Evolutionary conservation across 2,329 filamentous ascomycete species (phyloP), one percentile per base, ranked within the genome.

Genomic region (Phaeosphaeriaceae sp.): DNA sequence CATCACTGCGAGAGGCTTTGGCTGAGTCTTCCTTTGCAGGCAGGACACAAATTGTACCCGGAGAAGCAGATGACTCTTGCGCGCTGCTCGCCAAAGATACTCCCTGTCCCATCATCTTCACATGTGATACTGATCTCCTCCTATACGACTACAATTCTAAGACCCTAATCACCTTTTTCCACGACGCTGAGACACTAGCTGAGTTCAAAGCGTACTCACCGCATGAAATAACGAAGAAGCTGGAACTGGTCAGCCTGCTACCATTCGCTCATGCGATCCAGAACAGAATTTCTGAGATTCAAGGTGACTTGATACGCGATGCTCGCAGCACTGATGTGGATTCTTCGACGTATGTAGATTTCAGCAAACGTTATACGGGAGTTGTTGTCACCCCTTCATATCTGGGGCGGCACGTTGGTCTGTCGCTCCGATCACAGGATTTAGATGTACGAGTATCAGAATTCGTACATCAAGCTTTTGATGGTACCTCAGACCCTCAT

Each of bases 51-150:
- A 79, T 94, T 11, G 87, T 96, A 0, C 86, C 90, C 0, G 92
- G 89, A 0, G 93, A 97, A 73, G 93, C 93, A 1, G 93, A 97
- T 67, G 74, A 80, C 18, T 94, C 85, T 74, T 96, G 92, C 68
- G 91, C 90, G 3, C 74, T 80, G 12, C 79, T 85, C 44, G 80
- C 89, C 6, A 78, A 78, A n/a, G 54, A 75, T 2, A 66, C 78
- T 23, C 77, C 80, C 2, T 84, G 83, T 0, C 85, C 84, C 0
- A 81, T 91, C 12, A 77, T 86, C 21, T 73, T 97, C 6, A 95
- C 91, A 0, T 87, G 85, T n/a, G 93, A 97, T 64, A 95, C 92
- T 0, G 93, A 97, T 66, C 79, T 97, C 7, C 76, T 96, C 0
- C 80, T 93, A 0, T 87, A 92, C 66, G 81, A 90, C 49, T 79